Conservation (phyloP, 805 yeast genomes). For the Monosporozyma unispora region DNA sequence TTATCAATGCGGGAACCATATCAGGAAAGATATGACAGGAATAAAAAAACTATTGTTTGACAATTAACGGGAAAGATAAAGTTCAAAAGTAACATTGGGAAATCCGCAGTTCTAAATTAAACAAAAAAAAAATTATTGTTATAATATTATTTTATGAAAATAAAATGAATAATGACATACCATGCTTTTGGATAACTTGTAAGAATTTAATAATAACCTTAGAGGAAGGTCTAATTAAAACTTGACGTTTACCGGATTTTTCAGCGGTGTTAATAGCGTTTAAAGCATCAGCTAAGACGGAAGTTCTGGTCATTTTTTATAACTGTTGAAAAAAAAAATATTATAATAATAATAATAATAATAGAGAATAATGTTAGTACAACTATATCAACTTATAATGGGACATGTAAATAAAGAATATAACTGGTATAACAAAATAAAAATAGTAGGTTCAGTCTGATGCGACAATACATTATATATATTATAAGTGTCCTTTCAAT, state of each 20-base stretch:
- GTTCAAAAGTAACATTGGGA: not conserved
- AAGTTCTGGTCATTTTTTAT: constrained; percentile 83
- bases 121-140: not conserved
- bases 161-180: constrained; percentile 29
- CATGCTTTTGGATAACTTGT: constrained; percentile 95
- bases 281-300: constrained; percentile 97
- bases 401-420: not conserved
- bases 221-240: constrained; percentile 93
- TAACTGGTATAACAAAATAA: not conserved
- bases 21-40: not conserved
- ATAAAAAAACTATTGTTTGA: too few relatives aligned
- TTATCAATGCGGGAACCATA: constrained; percentile 77
- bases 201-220: constrained; percentile 94
- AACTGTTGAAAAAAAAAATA: not conserved
- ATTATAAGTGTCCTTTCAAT: not conserved
- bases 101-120: not conserved
- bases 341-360: not conserved
- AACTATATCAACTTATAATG: not conserved
- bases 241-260: constrained; percentile 98
- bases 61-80: too few relatives aligned
- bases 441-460: not conserved
- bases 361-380: not conserved
- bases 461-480: not conserved
- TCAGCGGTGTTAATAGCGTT: constrained; percentile 98
- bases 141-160: not conserved